Evolutionary conservation across 371 early-diverging fungal species (phyloP), one percentile per base, ranked within the genome.

Genomic region (Actinomucor elegans): DNA sequence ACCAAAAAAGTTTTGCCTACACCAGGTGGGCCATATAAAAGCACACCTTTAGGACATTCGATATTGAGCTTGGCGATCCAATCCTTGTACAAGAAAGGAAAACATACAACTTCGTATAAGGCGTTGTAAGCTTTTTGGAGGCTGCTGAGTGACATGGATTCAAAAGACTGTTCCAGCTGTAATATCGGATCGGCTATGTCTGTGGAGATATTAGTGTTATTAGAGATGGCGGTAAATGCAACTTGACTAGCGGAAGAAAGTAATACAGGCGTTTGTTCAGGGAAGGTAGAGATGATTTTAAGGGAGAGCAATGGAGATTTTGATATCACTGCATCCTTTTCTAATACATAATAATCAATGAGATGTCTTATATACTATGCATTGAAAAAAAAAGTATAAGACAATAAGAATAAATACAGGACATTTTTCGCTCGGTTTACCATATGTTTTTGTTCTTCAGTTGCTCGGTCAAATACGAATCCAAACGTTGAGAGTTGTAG

Each of bases 1-100:
- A 95, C 96, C 5, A 96, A 65, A 35, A 80, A 79, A 0, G 97
- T 96, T 57, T 98, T 97, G 18, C 99, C 99, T 0, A 94, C 93
- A n/a, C 99, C 99, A 0, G 99, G 96, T 4, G 95, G 94, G 0
- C 99, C 99, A 55, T 93, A 86, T 0, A 98, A 65, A 6, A 98
- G 69, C 2, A 97, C 83, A 7, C 96, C 91, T 71, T 92, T 93
- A 10, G 94, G 95, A 43, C 86, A 85, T 45, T 94, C 90, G 15
- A 96, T 83, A 32, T 77, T 66, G 7, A 96, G 65, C 26, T 70
- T 63, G n/a, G 62, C 45, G 29, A 94, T 83, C 50, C 84, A 66
- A 4, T 81, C 71, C 9, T 82, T 73, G 61, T 90, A 87, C n/a
- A 83, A 45, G 4, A 92, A 66, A 0, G 95, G 95, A 49, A 89